Conservation (phyloP, 495 filamentous ascomycete species). For the Lasiosphaeris hirsuta region DNA sequence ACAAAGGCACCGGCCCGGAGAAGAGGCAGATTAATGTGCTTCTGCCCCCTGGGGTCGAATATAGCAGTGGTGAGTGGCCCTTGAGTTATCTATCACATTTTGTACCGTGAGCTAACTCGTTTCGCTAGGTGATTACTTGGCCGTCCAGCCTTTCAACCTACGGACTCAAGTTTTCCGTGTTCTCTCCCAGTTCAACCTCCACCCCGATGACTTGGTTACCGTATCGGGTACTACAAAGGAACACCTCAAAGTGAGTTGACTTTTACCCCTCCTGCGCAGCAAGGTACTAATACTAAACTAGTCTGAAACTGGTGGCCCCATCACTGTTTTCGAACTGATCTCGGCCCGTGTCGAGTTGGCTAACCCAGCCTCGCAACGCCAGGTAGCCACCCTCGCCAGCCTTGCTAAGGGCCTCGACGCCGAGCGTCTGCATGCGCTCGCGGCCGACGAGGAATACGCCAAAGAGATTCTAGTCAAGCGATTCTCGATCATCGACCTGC, state of each 20-base stretch:
- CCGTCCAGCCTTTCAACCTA: conserved; percentile 61
- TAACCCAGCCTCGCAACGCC: conserved; percentile 53
- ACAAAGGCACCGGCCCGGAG: conserved; percentile 46
- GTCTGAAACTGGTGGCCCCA: conserved; percentile 49
- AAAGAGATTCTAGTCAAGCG: conserved; percentile 40
- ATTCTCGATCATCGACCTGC: conserved; percentile 57
- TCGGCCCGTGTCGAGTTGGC: conserved; percentile 62
- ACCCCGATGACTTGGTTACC: conserved; percentile 46
- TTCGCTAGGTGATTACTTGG: conserved; percentile 53
- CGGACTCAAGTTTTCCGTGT: conserved; percentile 46
- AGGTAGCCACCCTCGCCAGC: conserved; percentile 24
- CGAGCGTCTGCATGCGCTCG: conserved; percentile 13
- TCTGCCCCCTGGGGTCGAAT: conserved; percentile 57
- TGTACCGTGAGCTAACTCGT: neutral
- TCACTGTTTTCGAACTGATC: conserved; percentile 56
- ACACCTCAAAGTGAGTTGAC: conserved; percentile 16
- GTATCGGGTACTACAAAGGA: conserved; percentile 25
- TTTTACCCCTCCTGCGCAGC: neutral
- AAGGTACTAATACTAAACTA: conserved; percentile 19
- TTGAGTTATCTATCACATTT: neutral
- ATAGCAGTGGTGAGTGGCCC: conserved; percentile 45
- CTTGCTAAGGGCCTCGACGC: conserved; percentile 18
- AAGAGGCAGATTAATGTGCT: conserved; percentile 60
- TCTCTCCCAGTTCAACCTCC: conserved; percentile 36
- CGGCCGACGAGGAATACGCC: conserved; percentile 21